These are phyloP conservation scores for Pisolithus albus DNA, from an alignment of 768 basidiomycete genomes.

Conservation along the genomic window DNA sequence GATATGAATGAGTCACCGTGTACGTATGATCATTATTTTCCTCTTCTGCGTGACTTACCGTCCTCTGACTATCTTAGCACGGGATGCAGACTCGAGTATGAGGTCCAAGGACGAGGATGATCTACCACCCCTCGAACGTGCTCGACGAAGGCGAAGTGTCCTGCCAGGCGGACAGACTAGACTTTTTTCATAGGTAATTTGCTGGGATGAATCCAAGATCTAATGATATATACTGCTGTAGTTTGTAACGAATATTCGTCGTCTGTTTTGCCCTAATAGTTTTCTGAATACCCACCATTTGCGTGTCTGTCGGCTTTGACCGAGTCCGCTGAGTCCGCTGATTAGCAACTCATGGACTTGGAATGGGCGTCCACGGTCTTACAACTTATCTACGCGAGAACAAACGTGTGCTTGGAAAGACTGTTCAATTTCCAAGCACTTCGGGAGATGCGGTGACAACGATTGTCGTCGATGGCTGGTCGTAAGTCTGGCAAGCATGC, in stretches of 20 bases:
- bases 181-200: slow-evolving; percentile 11
- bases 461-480: slow-evolving; percentile 80
- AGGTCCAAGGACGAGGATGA: slow-evolving; percentile 43
- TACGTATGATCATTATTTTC: slow-evolving; percentile 8
- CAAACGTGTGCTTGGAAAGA: slow-evolving; percentile 32
- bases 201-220: neutral
- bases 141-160: slow-evolving; percentile 43
- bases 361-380: slow-evolving; percentile 48
- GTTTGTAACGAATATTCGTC: no score
- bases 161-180: slow-evolving; percentile 27
- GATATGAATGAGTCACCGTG: slow-evolving; percentile 14
- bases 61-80: slow-evolving; percentile 8
- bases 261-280: no score
- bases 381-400: slow-evolving; percentile 46
- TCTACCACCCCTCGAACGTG: slow-evolving; percentile 64
- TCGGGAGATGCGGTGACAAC: slow-evolving; percentile 26
- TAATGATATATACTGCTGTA: no score
- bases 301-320: neutral
- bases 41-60: slow-evolving; percentile 6
- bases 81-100: slow-evolving; percentile 22
- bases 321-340: neutral
- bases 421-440: slow-evolving; percentile 22
- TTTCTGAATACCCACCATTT: no score
- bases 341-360: slow-evolving; percentile 4
- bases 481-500: slow-evolving; percentile 45